Evolutionary conservation across 2,329 filamentous ascomycete species (phyloP).

Genomic region (Pseudogymnoascus sp.): DNA sequence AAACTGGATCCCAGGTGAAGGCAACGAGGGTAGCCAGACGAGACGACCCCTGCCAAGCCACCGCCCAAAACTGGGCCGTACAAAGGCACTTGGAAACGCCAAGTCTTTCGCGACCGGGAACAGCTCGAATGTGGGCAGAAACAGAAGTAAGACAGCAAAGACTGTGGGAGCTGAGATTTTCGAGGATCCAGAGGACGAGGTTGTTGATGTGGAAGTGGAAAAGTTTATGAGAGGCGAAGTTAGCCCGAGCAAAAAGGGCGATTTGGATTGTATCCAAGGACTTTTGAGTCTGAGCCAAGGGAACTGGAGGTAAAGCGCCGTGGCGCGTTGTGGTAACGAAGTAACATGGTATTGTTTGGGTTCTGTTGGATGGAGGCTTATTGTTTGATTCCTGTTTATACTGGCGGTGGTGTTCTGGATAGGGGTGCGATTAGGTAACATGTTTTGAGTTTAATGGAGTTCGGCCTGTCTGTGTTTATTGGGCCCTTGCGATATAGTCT

Average conservation of each 20-base stretch:
- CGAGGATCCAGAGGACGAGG: constrained; percentile 38
- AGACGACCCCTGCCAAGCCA: neutral
- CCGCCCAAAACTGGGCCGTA: neutral
- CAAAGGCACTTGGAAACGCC: neutral
- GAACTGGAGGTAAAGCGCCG: constrained; percentile 60
- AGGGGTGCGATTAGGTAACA: neutral
- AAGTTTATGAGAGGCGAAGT: constrained; percentile 63
- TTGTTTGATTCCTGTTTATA: neutral
- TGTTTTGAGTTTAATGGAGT: constrained; percentile 6
- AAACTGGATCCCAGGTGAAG: constrained; percentile 63
- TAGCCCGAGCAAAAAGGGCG: constrained; percentile 65
- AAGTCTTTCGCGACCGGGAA: constrained; percentile 17
- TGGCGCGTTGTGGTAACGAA: neutral
- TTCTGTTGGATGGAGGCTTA: neutral
- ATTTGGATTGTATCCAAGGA: constrained; percentile 86
- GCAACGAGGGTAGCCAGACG: constrained; percentile 4
- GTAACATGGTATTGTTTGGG: constrained; percentile 1
- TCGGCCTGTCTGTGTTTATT: neutral
- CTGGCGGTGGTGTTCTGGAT: constrained; percentile 7
- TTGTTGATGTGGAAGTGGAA: constrained; percentile 56
- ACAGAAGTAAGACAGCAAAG: constrained; percentile 16
- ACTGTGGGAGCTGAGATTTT: constrained; percentile 41
- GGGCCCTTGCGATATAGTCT: constrained; percentile 1
- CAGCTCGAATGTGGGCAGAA: constrained; percentile 24
- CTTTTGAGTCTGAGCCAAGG: constrained; percentile 82